These are phyloP conservation scores for Claviceps purpurea DNA, from an alignment of 2,329 filamentous ascomycete species.

Conservation along the genomic window DNA sequence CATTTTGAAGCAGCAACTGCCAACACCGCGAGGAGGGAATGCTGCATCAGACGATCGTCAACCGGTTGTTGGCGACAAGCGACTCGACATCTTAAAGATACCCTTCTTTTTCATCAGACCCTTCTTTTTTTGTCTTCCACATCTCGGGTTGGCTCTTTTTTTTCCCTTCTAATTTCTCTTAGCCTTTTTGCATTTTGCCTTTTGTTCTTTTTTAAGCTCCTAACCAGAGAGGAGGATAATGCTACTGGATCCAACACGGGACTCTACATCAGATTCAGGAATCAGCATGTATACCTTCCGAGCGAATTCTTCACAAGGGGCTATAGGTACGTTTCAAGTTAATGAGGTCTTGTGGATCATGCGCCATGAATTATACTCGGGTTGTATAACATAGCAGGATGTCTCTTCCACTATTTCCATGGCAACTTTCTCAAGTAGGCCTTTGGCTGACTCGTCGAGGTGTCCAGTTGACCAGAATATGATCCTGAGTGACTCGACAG, in stretches of 20 bases:
- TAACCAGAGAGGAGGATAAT: background rate
- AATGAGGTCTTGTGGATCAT: background rate
- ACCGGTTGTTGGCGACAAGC: background rate
- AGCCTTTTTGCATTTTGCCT: background rate
- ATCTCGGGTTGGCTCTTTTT: background rate
- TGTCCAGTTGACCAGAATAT: constrained; percentile 1
- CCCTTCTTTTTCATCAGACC: background rate
- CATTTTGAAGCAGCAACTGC: background rate
- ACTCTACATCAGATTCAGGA: background rate
- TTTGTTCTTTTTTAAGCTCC: background rate
- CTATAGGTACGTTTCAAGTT: background rate
- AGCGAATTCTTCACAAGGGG: background rate
- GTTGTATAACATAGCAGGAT: background rate
- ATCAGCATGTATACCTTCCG: constrained; percentile 2
- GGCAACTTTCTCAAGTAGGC: background rate
- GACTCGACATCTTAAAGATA: background rate
- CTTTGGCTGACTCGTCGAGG: background rate
- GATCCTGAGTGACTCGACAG: constrained; percentile 4
- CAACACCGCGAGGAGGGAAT: background rate
- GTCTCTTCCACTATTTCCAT: background rate
- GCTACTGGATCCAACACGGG: background rate
- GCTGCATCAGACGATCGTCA: background rate
- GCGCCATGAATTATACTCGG: background rate
- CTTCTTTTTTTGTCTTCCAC: background rate
- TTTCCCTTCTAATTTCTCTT: background rate